A percentile compares a stretch with the other conserved stretches of the same genome.
Evolutionary conservation across 306 rosid genomes (phyloP).

Genomic region (Pachyrhizus erosus): DNA sequence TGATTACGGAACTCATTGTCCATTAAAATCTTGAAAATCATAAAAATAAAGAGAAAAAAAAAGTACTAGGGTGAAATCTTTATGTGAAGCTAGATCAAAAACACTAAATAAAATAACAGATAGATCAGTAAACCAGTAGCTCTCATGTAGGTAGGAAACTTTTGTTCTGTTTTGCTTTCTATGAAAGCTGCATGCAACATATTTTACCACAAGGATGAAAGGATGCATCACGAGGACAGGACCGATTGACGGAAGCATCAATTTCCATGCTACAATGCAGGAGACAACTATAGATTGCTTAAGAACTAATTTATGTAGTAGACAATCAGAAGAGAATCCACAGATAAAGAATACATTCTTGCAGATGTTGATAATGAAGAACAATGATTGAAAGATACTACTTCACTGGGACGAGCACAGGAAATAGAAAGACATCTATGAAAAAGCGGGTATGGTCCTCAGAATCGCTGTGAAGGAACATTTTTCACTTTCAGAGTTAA

Average conservation of each 20-base stretch:
- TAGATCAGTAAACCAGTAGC: background rate
- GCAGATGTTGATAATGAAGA: background rate
- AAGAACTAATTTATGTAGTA: background rate
- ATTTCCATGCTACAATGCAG: background rate
- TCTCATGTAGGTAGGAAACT: background rate
- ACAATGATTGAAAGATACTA: no score
- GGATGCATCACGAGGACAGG: background rate
- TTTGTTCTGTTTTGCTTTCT: background rate
- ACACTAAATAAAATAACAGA: background rate
- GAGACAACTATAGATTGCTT: background rate
- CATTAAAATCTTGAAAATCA: background rate
- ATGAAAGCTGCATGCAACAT: background rate
- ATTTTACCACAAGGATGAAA: constrained; percentile 4
- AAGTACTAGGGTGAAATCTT: background rate
- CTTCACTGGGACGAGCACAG: no score
- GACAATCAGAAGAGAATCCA: background rate
- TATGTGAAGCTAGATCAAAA: background rate
- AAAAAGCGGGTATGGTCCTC: background rate
- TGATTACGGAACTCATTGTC: background rate
- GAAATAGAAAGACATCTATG: background rate
- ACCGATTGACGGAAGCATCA: background rate
- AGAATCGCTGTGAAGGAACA: background rate
- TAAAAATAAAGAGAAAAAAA: background rate
- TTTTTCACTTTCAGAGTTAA: background rate
- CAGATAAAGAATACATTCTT: background rate